These are phyloP conservation scores for Spathaspora arborariae DNA, from an alignment of 805 yeast species.

Conservation along the genomic window DNA sequence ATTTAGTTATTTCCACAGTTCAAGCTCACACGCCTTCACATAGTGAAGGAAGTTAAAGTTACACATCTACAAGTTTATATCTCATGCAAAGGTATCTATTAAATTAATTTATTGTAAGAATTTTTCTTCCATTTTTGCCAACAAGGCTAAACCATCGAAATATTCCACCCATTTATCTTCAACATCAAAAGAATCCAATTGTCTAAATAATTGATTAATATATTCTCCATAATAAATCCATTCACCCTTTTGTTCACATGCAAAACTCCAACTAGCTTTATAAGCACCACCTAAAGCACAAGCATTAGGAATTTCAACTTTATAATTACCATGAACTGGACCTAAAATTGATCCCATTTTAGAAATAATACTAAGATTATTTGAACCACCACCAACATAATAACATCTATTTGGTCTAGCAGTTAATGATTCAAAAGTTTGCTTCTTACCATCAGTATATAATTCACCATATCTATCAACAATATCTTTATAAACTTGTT, in stretches of 20 bases:
- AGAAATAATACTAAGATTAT: slow-evolving; percentile 61
- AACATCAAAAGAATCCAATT: slow-evolving; percentile 39
- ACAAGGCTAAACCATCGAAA: slow-evolving; percentile 49
- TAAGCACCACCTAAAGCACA: slow-evolving; percentile 92
- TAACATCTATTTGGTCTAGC: slow-evolving; percentile 65
- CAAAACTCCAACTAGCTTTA: slow-evolving; percentile 72
- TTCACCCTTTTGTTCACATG: slow-evolving; percentile 24
- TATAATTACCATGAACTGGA: slow-evolving; percentile 59
- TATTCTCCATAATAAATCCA: slow-evolving; percentile 45
- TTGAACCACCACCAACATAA: slow-evolving; percentile 87
- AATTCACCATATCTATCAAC: slow-evolving; percentile 37
- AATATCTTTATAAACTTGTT: slow-evolving; percentile 22
- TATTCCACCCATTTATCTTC: slow-evolving; percentile 46
- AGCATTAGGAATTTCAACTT: slow-evolving; percentile 78
- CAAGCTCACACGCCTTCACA: too few relatives aligned
- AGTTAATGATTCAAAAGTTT: slow-evolving; percentile 38
- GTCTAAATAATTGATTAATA: slow-evolving; percentile 37
- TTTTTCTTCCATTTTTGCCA: slow-evolving; percentile 42
- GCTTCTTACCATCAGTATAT: slow-evolving; percentile 48
- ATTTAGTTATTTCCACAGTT: too few relatives aligned
- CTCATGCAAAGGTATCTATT: not conserved
- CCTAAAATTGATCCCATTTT: slow-evolving; percentile 72
- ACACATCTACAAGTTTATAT: not conserved
- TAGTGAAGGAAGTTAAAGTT: too few relatives aligned
- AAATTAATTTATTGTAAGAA: slow-evolving; percentile 3